Conservation (phyloP, 1,284 basidiomycete genomes). For the Termitomyces sp. region DNA sequence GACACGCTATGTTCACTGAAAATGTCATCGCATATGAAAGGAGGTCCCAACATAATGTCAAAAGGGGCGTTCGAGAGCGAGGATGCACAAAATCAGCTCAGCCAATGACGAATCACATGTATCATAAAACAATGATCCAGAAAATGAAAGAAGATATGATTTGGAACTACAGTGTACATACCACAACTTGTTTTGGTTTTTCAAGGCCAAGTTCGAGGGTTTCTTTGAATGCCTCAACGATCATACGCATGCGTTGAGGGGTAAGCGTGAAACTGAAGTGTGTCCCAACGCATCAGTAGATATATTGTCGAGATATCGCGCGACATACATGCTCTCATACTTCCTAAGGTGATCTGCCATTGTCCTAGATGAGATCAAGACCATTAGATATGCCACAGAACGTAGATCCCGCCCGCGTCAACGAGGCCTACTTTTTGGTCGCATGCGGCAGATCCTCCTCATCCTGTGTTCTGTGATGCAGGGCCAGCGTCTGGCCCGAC, state of each 20-base stretch:
- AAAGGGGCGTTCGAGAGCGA: slow-evolving; percentile 1
- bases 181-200: slow-evolving; percentile 84
- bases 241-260: slow-evolving; percentile 94
- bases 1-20: neutral
- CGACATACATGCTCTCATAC: slow-evolving; percentile 74
- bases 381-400: slow-evolving; percentile 13
- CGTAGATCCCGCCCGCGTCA: slow-evolving; percentile 6
- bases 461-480: slow-evolving; percentile 74
- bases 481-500: slow-evolving; percentile 69
- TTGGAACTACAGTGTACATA: slow-evolving; percentile 39
- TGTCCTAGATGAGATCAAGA: slow-evolving; percentile 41
- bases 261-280: slow-evolving; percentile 72
- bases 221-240: slow-evolving; percentile 94
- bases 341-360: slow-evolving; percentile 89
- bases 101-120: neutral
- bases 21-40: neutral
- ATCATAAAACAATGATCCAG: slow-evolving; percentile 1
- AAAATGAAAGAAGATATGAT: neutral
- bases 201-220: slow-evolving; percentile 84
- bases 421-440: slow-evolving; percentile 65
- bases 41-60: neutral
- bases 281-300: slow-evolving; percentile 2
- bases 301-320: neutral
- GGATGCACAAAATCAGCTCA: neutral
- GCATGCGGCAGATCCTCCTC: slow-evolving; percentile 83